A percentile compares a stretch with the other conserved stretches of the same genome.
Conservation (phyloP, 1,139 yeast species). For the Saccharomyces hybrid region DNA sequence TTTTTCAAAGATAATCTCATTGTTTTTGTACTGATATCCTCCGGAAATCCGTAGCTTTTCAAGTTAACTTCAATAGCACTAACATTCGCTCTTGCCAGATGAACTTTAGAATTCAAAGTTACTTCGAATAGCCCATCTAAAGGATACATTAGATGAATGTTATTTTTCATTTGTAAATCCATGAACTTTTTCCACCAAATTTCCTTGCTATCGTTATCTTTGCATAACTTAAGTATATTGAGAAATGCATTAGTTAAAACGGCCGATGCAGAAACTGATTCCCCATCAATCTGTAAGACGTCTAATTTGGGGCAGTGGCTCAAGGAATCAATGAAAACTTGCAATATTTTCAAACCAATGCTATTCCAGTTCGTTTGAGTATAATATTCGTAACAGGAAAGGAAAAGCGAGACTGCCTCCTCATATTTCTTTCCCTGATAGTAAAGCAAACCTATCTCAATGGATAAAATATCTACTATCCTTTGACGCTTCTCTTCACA, state of each 20-base stretch:
- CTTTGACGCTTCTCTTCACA: slow-evolving; percentile 36
- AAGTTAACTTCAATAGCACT: slow-evolving; percentile 19
- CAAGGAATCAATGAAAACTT: slow-evolving; percentile 62
- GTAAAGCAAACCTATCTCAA: slow-evolving; percentile 72
- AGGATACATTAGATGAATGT: slow-evolving; percentile 19
- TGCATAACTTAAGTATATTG: slow-evolving; percentile 21
- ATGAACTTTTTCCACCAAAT: slow-evolving; percentile 27
- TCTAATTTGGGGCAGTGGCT: slow-evolving; percentile 30
- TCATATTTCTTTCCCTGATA: slow-evolving; percentile 51
- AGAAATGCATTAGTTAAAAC: slow-evolving; percentile 27
- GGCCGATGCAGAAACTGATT: slow-evolving; percentile 20
- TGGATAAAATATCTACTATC: slow-evolving; percentile 63
- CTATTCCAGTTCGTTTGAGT: slow-evolving; percentile 64
- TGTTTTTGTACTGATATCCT: slow-evolving; percentile 14
- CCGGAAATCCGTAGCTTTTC: slow-evolving; percentile 14
- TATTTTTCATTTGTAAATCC: slow-evolving; percentile 10
- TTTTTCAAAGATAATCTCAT: slow-evolving; percentile 17
- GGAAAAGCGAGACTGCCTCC: slow-evolving; percentile 54
- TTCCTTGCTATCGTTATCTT: slow-evolving; percentile 13
- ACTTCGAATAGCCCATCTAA: slow-evolving; percentile 20
- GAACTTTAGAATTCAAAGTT: slow-evolving; percentile 6
- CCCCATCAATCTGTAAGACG: slow-evolving; percentile 22
- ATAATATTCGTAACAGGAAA: slow-evolving; percentile 62
- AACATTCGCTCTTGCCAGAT: slow-evolving; percentile 14
- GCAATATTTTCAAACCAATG: slow-evolving; percentile 58